Percentiles rank a stretch among this genome's conserved stretches.
phyloP scores from a whole-genome alignment of 1,284 basidiomycete genomes.

The Schizopora paradoxa region DNA sequence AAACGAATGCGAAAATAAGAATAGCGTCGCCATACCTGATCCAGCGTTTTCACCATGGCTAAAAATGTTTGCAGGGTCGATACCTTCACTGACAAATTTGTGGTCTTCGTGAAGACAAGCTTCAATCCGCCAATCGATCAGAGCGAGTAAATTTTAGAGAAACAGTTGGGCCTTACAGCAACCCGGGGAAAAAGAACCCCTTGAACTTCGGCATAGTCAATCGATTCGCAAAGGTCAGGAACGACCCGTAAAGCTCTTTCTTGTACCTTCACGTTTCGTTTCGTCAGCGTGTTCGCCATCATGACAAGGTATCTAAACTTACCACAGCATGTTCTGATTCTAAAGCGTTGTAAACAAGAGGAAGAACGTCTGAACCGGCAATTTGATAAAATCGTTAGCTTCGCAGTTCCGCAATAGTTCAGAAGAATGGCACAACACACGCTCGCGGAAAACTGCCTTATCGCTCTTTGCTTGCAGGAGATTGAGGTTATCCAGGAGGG shows the following conservation, averaged over 20 bases:
- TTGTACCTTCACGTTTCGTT: constrained; percentile 59
- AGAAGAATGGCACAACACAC: constrained; percentile 43
- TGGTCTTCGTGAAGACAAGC: constrained; percentile 87
- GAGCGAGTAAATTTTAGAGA: constrained; percentile 7
- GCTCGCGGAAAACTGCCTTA: constrained; percentile 81
- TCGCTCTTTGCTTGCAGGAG: constrained; percentile 90
- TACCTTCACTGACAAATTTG: constrained; percentile 82
- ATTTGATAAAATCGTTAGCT: neutral
- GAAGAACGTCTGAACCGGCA: constrained; percentile 71
- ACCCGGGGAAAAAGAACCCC: constrained; percentile 82
- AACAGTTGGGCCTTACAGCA: constrained; percentile 51
- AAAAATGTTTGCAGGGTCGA: constrained; percentile 87
- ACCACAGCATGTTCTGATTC: constrained; percentile 87
- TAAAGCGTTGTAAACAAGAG: constrained; percentile 91
- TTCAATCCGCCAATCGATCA: constrained; percentile 28
- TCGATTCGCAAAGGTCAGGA: constrained; percentile 85
- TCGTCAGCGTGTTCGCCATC: constrained; percentile 5
- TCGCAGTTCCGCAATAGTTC: too few relatives aligned
- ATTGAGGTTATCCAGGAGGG: constrained; percentile 82
- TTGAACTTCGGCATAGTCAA: constrained; percentile 91
- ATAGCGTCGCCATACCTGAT: constrained; percentile 60
- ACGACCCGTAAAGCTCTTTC: constrained; percentile 85
- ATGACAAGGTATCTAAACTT: constrained; percentile 25
- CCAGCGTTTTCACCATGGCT: constrained; percentile 89
- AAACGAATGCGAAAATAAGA: constrained; percentile 12